A percentile compares a stretch with the other conserved stretches of the same genome.
phyloP scores from a whole-genome alignment of 2,329 filamentous ascomycete species.

The Amauroascus niger region DNA sequence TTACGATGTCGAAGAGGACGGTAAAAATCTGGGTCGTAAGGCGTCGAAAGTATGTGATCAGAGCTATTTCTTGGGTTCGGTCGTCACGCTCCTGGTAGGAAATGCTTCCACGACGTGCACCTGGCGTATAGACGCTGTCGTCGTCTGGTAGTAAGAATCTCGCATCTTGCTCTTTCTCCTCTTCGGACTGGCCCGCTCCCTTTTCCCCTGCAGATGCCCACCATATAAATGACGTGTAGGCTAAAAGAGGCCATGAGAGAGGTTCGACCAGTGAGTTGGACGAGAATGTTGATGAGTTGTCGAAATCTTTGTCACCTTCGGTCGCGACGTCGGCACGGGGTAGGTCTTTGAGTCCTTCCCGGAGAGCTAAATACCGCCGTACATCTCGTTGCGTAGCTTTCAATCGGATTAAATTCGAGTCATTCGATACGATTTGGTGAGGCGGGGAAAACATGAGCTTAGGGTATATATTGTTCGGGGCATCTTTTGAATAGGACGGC shows the following conservation, averaged over 20 bases:
- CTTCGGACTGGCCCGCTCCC: slow-evolving; percentile 45
- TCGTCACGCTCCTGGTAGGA: slow-evolving; percentile 24
- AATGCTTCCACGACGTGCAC: slow-evolving; percentile 23
- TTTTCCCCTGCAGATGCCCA: slow-evolving; percentile 57
- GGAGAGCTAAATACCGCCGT: slow-evolving; percentile 63
- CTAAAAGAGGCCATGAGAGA: slow-evolving; percentile 50
- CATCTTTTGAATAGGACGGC: slow-evolving; percentile 48
- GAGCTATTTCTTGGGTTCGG: slow-evolving; percentile 38
- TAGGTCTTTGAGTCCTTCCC: slow-evolving; percentile 46
- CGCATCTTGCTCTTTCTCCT: slow-evolving; percentile 43
- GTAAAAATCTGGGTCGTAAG: slow-evolving; percentile 40
- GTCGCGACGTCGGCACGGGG: slow-evolving; percentile 17
- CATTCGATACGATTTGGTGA: slow-evolving; percentile 43
- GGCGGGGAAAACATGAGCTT: slow-evolving; percentile 47
- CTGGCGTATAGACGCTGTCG: slow-evolving; percentile 27
- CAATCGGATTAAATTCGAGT: slow-evolving; percentile 36
- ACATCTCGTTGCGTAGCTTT: slow-evolving; percentile 87
- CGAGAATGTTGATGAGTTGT: slow-evolving; percentile 35
- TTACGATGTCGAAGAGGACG: slow-evolving; percentile 36
- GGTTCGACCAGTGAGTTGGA: slow-evolving; percentile 45
- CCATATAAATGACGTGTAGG: slow-evolving; percentile 56
- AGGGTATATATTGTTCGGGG: slow-evolving; percentile 60
- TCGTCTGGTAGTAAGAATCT: slow-evolving; percentile 31
- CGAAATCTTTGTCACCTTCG: slow-evolving; percentile 30
- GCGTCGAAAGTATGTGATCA: slow-evolving; percentile 44